Evolutionary conservation across 306 rosid genomes (phyloP).

Genomic region (Lathyrus aphaca): DNA sequence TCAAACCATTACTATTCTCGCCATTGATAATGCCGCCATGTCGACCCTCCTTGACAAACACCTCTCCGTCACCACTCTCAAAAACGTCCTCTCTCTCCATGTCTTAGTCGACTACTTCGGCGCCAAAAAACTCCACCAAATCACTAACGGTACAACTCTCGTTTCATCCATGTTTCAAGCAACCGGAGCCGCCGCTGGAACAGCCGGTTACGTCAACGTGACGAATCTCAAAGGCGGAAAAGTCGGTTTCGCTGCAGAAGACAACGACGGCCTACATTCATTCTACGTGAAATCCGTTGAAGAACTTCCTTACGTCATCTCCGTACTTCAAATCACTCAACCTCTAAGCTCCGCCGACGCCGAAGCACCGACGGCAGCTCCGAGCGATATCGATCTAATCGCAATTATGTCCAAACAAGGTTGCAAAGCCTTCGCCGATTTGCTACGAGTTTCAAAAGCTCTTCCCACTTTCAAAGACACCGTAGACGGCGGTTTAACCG

Average conservation of each 20-base stretch:
- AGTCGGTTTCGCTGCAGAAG: slow-evolving; percentile 77
- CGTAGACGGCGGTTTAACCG: slow-evolving; percentile 81
- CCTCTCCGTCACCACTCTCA: slow-evolving; percentile 60
- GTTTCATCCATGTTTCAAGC: slow-evolving; percentile 80
- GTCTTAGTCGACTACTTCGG: slow-evolving; percentile 90
- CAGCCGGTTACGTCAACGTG: slow-evolving; percentile 87
- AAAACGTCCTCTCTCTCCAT: slow-evolving; percentile 86
- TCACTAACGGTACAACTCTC: slow-evolving; percentile 69
- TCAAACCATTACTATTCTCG: slow-evolving; percentile 87
- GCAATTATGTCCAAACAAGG: slow-evolving; percentile 74
- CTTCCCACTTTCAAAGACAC: slow-evolving; percentile 53
- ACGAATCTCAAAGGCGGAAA: slow-evolving; percentile 78
- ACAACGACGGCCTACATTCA: slow-evolving; percentile 64
- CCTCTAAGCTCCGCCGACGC: slow-evolving; percentile 82
- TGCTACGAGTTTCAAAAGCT: slow-evolving; percentile 61
- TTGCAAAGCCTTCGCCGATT: slow-evolving; percentile 77
- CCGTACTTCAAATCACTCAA: slow-evolving; percentile 78
- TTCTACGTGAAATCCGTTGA: slow-evolving; percentile 69
- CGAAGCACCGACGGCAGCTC: slow-evolving; percentile 80
- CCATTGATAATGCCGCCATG: slow-evolving; percentile 90
- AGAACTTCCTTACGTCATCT: slow-evolving; percentile 73
- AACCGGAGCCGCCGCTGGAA: slow-evolving; percentile 70
- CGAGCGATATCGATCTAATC: slow-evolving; percentile 65
- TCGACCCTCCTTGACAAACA: slow-evolving; percentile 64
- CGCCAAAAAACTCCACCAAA: slow-evolving; percentile 84